Evolutionary conservation across 2,329 filamentous ascomycete species (phyloP).

Genomic region (Talaromyces piceae): DNA sequence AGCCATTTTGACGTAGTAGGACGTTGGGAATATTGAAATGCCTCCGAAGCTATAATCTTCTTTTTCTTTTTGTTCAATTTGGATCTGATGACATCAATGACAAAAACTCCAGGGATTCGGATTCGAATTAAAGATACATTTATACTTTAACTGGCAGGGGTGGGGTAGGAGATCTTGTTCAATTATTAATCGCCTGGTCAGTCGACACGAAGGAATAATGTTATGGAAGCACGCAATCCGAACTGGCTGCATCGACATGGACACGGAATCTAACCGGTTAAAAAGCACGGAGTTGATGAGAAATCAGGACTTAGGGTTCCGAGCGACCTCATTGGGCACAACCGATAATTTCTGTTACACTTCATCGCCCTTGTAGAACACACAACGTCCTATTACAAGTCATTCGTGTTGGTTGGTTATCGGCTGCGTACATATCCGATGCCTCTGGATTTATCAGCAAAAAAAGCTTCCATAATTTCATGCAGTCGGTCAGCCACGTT

Average conservation of each 20-base stretch:
- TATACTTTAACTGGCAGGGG: not conserved
- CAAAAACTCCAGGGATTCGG: not conserved
- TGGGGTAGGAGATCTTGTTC: not conserved
- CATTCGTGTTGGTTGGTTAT: too few species aligned
- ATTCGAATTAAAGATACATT: not conserved
- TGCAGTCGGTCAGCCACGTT: not conserved
- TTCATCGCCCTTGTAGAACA: not conserved
- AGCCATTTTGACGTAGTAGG: slow-evolving; percentile 25
- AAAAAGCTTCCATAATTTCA: not conserved
- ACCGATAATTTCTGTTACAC: not conserved
- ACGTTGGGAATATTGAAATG: too few species aligned
- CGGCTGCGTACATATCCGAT: not conserved
- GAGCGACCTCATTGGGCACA: not conserved
- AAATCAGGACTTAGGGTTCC: slow-evolving; percentile 16
- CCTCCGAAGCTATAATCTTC: not conserved
- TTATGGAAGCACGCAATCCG: slow-evolving; percentile 23
- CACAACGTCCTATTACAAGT: not conserved
- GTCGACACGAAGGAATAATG: not conserved
- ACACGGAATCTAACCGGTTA: slow-evolving; percentile 1
- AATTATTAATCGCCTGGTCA: not conserved
- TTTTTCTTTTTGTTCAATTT: not conserved
- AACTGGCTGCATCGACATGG: slow-evolving; percentile 12
- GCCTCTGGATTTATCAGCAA: not conserved
- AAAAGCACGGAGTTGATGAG: slow-evolving; percentile 22
- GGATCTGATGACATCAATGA: not conserved